phyloP scores from a whole-genome alignment of 129 eudicot species.

The Centaurea solstitialis region DNA sequence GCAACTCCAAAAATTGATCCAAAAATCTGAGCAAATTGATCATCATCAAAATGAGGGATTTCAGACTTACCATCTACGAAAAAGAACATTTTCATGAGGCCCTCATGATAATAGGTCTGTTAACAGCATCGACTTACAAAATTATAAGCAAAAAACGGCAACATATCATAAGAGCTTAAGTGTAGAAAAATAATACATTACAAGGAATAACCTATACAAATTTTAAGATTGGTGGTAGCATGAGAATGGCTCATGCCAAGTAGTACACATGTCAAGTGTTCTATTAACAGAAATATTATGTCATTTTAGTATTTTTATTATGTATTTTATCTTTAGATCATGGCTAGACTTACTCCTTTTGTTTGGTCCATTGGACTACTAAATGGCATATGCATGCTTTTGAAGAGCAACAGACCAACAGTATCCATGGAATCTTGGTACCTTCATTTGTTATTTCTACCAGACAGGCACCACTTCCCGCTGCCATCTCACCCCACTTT shows the following conservation, averaged over 20 bases:
- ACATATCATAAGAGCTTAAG: background rate
- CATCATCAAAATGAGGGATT: background rate
- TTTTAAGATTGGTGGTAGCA: background rate
- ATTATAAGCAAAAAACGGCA: background rate
- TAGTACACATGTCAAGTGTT: background rate
- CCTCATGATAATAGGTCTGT: background rate
- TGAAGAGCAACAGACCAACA: background rate
- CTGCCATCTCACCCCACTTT: background rate
- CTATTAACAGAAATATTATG: background rate
- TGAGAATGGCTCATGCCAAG: background rate
- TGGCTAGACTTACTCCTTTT: background rate
- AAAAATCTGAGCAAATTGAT: conserved; percentile 55
- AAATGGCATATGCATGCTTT: background rate
- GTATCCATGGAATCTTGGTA: background rate
- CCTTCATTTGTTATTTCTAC: no score
- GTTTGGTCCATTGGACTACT: background rate
- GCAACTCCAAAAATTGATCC: conserved; percentile 96
- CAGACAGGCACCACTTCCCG: background rate
- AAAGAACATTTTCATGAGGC: background rate
- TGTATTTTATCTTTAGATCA: background rate
- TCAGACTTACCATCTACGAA: background rate
- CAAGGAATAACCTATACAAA: background rate
- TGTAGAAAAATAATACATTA: background rate
- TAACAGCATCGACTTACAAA: background rate
- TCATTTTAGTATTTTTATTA: background rate